Evolutionary conservation across 306 rosid genomes (phyloP).

Genomic region (Hippophae tibetana): DNA sequence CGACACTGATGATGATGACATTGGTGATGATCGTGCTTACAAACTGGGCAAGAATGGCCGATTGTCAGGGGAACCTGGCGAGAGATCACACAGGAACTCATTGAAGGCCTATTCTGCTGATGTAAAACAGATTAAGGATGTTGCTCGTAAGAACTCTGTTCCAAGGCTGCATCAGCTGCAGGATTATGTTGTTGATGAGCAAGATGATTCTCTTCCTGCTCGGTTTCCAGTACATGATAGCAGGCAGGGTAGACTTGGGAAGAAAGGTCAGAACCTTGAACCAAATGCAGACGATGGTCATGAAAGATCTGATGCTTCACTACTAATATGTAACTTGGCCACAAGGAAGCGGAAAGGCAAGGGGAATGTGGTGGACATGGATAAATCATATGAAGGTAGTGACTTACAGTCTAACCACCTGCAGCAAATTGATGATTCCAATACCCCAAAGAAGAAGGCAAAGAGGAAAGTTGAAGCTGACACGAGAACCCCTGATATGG

Average conservation of each 20-base stretch:
- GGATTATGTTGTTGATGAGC: slow-evolving; percentile 46
- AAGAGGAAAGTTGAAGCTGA: slow-evolving; percentile 65
- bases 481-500: slow-evolving; percentile 46
- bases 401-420: slow-evolving; percentile 31
- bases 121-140: slow-evolving; percentile 51
- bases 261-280: slow-evolving; percentile 43
- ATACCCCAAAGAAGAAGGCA: slow-evolving; percentile 42
- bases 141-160: slow-evolving; percentile 20
- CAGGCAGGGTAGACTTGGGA: slow-evolving; percentile 40
- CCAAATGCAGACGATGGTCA: slow-evolving; percentile 24
- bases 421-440: slow-evolving; percentile 28
- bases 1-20: too few species aligned
- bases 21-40: slow-evolving; percentile 29
- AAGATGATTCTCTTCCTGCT: slow-evolving; percentile 39
- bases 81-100: slow-evolving; percentile 33
- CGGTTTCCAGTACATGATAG: slow-evolving; percentile 36
- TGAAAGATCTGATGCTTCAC: slow-evolving; percentile 60
- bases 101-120: slow-evolving; percentile 30
- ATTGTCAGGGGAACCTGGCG: slow-evolving; percentile 37
- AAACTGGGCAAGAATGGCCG: slow-evolving; percentile 46
- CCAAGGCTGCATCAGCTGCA: slow-evolving; percentile 29
- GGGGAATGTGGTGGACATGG: slow-evolving; percentile 26
- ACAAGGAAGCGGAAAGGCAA: slow-evolving; percentile 67
- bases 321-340: slow-evolving; percentile 52
- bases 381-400: slow-evolving; percentile 35